phyloP scores from a whole-genome alignment of 306 rosid genomes.

The Ormosia semicastrata region DNA sequence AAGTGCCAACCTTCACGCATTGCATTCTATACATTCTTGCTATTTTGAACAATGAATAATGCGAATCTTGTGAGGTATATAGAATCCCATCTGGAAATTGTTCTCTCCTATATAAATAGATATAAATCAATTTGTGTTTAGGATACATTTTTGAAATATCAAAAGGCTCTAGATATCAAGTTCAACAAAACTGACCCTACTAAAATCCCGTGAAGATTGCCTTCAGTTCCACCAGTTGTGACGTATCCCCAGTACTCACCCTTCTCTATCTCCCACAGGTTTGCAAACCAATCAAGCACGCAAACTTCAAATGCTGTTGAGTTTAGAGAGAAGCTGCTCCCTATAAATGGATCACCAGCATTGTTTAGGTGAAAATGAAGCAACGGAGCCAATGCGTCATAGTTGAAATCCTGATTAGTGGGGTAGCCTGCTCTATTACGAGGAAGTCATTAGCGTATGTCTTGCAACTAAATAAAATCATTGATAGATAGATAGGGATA shows the following conservation, averaged over 20 bases:
- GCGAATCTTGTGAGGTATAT: slow-evolving; percentile 63
- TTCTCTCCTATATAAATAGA: slow-evolving; percentile 56
- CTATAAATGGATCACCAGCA: slow-evolving; percentile 72
- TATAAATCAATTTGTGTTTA: neutral
- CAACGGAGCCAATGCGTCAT: slow-evolving; percentile 53
- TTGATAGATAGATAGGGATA: neutral
- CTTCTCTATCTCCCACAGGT: slow-evolving; percentile 68
- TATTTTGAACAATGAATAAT: slow-evolving; percentile 75
- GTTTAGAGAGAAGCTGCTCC: slow-evolving; percentile 51
- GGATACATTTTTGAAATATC: neutral
- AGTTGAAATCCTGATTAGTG: slow-evolving; percentile 56
- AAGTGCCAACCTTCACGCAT: slow-evolving; percentile 47
- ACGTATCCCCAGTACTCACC: slow-evolving; percentile 76
- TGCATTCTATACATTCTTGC: slow-evolving; percentile 82
- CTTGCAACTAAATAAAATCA: neutral
- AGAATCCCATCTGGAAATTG: slow-evolving; percentile 62
- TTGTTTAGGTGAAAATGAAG: slow-evolving; percentile 67
- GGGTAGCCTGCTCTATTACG: neutral
- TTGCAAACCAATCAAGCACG: slow-evolving; percentile 77
- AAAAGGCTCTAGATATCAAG: neutral
- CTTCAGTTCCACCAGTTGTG: slow-evolving; percentile 80
- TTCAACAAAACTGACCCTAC: slow-evolving; percentile 49
- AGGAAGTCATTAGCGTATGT: neutral
- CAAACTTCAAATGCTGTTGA: slow-evolving; percentile 65
- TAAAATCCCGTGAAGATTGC: slow-evolving; percentile 74